Evolutionary conservation across 2,329 filamentous ascomycete genomes (phyloP).

Genomic region (Capronia americana): DNA sequence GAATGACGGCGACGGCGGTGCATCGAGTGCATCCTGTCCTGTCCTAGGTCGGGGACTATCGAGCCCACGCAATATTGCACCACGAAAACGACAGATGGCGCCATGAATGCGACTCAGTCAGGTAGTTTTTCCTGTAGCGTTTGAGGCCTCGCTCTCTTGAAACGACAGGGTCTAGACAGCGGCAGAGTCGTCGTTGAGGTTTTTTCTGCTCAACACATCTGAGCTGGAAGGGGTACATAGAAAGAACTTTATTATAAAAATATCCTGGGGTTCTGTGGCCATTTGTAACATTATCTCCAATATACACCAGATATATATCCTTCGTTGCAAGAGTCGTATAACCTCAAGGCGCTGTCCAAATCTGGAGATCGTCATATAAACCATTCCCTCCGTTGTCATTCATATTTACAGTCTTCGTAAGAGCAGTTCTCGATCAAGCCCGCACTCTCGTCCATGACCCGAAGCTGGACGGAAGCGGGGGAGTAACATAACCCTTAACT

Average conservation of each 20-base stretch:
- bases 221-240: too few species aligned
- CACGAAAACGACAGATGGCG: not conserved
- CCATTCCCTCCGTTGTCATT: not conserved
- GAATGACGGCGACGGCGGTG: too few species aligned
- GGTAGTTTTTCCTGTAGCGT: too few species aligned
- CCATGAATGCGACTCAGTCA: not conserved
- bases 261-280: not conserved
- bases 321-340: not conserved
- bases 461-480: not conserved
- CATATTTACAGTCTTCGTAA: not conserved
- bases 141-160: too few species aligned
- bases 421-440: not conserved
- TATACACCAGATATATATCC: not conserved
- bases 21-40: too few species aligned
- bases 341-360: not conserved
- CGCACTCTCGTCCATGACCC: not conserved
- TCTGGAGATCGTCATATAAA: not conserved
- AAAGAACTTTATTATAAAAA: too few species aligned
- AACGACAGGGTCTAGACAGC: too few species aligned
- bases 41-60: too few species aligned
- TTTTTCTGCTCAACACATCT: too few species aligned
- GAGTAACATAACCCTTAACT: not conserved
- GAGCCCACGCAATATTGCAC: not conserved
- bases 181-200: too few species aligned
- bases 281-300: not conserved